Conservation (phyloP, 2,329 filamentous ascomycete genomes). For the Cryphonectria japonica region DNA sequence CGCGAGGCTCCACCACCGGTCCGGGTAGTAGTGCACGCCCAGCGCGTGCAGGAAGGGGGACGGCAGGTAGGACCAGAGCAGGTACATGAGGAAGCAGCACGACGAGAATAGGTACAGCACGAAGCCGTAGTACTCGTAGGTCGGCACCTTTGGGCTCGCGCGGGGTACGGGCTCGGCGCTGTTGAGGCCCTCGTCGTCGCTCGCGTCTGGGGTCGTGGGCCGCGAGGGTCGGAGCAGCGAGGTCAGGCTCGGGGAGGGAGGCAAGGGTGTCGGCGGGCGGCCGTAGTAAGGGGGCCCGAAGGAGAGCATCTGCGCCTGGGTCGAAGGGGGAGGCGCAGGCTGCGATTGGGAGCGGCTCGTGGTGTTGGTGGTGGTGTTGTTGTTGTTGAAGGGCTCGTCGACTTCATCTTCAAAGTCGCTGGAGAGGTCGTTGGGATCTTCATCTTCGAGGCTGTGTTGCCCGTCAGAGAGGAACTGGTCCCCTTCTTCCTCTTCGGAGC, state of each 20-base stretch:
- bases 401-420: conserved; percentile 41
- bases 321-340: conserved; percentile 47
- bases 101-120: conserved; percentile 91
- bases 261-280: conserved; percentile 90
- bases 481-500: conserved; percentile 34
- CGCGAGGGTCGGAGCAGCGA: conserved; percentile 87
- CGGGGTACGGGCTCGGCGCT: conserved; percentile 69
- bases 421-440: conserved; percentile 31
- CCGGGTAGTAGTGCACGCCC: conserved; percentile 95
- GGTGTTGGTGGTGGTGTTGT: conserved; percentile 16
- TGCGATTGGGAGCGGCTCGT: conserved; percentile 5
- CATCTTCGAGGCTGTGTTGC: conserved; percentile 22
- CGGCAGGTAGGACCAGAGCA: conserved; percentile 87
- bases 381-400: conserved; percentile 36
- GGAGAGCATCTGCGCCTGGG: conserved; percentile 54
- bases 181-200: conserved; percentile 69
- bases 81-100: conserved; percentile 73
- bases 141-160: conserved; percentile 92
- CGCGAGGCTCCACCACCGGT: conserved; percentile 96
- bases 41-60: conserved; percentile 89
- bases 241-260: conserved; percentile 89
- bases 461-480: conserved; percentile 31
- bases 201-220: conserved; percentile 91
- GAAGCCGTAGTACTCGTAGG: conserved; percentile 99
- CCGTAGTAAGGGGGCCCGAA: conserved; percentile 92